Conservation (phyloP, 2,329 filamentous ascomycete species). For the Aspergillus quadricinctus region DNA sequence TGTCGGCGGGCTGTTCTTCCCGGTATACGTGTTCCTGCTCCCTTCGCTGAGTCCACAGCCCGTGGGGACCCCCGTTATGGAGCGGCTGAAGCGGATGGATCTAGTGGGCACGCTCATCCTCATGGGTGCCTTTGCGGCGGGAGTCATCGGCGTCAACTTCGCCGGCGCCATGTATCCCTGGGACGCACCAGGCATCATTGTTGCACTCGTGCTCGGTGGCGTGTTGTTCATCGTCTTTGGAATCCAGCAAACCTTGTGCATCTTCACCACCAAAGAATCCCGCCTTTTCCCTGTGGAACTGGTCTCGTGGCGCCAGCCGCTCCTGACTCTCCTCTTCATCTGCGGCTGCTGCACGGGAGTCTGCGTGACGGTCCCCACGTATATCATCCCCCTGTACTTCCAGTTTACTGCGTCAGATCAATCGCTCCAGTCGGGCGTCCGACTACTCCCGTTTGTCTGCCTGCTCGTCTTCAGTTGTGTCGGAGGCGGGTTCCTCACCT, state of each 20-base stretch:
- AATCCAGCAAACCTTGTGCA: constrained; percentile 40
- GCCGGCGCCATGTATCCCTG: constrained; percentile 50
- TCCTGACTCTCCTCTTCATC: constrained; percentile 41
- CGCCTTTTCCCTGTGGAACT: constrained; percentile 51
- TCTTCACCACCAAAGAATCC: constrained; percentile 43
- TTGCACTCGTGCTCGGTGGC: constrained; percentile 31
- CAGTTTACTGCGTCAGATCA: constrained; percentile 46
- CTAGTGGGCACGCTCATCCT: constrained; percentile 43
- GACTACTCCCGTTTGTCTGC: constrained; percentile 26
- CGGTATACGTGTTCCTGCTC: constrained; percentile 44
- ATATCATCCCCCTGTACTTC: constrained; percentile 54
- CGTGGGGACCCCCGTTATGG: neutral
- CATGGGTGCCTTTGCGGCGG: constrained; percentile 37
- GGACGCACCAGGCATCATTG: constrained; percentile 30
- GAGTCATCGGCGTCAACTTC: constrained; percentile 48
- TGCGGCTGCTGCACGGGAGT: constrained; percentile 31
- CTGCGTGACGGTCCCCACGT: constrained; percentile 34
- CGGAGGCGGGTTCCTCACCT: constrained; percentile 4
- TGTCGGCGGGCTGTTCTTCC: constrained; percentile 41
- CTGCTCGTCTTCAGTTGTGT: constrained; percentile 13
- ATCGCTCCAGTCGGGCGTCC: constrained; percentile 22
- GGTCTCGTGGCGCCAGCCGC: constrained; percentile 31
- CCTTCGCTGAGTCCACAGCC: constrained; percentile 9
- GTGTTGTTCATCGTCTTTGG: constrained; percentile 43
- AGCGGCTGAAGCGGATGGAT: constrained; percentile 9